These are phyloP conservation scores for Suhomyces maxii DNA, from an alignment of 1,139 yeast species.

Conservation along the genomic window DNA sequence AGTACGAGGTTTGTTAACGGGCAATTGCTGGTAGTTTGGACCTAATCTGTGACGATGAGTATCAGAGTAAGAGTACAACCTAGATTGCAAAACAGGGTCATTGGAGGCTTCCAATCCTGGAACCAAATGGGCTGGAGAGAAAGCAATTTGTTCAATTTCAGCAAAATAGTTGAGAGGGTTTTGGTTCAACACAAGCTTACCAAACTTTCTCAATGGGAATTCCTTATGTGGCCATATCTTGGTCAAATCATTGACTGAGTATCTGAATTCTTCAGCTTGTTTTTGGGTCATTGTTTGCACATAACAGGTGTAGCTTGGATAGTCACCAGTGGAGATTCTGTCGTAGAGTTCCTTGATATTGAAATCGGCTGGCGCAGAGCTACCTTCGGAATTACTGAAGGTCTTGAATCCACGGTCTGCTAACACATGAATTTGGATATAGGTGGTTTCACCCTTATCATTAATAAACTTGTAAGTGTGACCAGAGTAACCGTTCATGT, in stretches of 20 bases:
- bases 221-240: constrained; percentile 61
- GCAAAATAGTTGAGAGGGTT: constrained; percentile 59
- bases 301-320: constrained; percentile 65
- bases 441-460: constrained; percentile 63
- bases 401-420: constrained; percentile 61
- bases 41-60: constrained; percentile 60
- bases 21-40: constrained; percentile 31
- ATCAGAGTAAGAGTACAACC: constrained; percentile 59
- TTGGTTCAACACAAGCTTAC: constrained; percentile 53
- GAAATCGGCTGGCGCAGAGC: constrained; percentile 59
- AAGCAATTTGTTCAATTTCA: constrained; percentile 61
- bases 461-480: constrained; percentile 71
- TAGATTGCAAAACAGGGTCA: constrained; percentile 60
- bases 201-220: constrained; percentile 60
- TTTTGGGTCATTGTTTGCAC: constrained; percentile 68
- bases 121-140: constrained; percentile 59
- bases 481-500: constrained; percentile 73
- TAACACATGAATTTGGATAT: constrained; percentile 64
- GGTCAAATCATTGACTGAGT: constrained; percentile 69
- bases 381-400: constrained; percentile 61
- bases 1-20: constrained; percentile 26
- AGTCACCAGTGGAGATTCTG: constrained; percentile 58
- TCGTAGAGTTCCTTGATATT: constrained; percentile 66
- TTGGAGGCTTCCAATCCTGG: constrained; percentile 62
- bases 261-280: constrained; percentile 59